A percentile compares a stretch with the other conserved stretches of the same genome.
Evolutionary conservation across 1,284 basidiomycete genomes (phyloP).

Genomic region (Moesziomyces sp.): DNA sequence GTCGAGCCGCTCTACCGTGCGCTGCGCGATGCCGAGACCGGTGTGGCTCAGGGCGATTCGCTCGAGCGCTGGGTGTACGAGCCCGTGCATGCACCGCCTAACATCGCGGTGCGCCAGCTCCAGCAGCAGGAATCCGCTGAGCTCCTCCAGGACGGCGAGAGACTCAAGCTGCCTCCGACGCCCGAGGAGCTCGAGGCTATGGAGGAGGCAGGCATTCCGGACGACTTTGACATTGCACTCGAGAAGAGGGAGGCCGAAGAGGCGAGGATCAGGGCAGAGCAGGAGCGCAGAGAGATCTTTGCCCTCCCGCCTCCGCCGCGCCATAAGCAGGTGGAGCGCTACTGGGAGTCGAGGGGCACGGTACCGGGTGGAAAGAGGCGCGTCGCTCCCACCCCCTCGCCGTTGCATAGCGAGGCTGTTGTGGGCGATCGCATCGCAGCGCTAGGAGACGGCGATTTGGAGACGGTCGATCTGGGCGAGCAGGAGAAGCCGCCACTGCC

Average conservation of each 20-base stretch:
- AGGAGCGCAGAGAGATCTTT: slow-evolving; percentile 47
- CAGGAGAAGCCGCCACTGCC: slow-evolving; percentile 16
- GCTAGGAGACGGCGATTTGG: slow-evolving; percentile 5
- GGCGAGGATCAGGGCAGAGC: slow-evolving; percentile 4
- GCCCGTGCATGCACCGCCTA: slow-evolving; percentile 24
- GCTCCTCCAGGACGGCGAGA: slow-evolving; percentile 60
- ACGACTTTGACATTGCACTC: slow-evolving; percentile 59
- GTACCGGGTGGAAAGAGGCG: slow-evolving; percentile 19
- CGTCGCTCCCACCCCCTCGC: slow-evolving; percentile 19
- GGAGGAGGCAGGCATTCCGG: slow-evolving; percentile 62
- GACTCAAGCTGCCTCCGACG: slow-evolving; percentile 61
- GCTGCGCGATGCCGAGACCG: slow-evolving; percentile 71
- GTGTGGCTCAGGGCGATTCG: slow-evolving; percentile 70
- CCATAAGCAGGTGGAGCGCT: slow-evolving; percentile 41
- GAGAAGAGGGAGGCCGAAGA: slow-evolving; percentile 44
- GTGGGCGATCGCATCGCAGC: not conserved
- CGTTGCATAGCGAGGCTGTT: slow-evolving; percentile 3
- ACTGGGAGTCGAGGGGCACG: slow-evolving; percentile 18
- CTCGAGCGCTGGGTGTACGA: slow-evolving; percentile 62
- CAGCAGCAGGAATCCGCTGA: slow-evolving; percentile 37
- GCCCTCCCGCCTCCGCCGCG: slow-evolving; percentile 51
- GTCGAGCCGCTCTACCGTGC: slow-evolving; percentile 69
- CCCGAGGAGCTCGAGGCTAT: slow-evolving; percentile 64
- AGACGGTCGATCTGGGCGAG: slow-evolving; percentile 21
- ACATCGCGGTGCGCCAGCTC: slow-evolving; percentile 27